phyloP scores from a whole-genome alignment of 1,139 yeast genomes.

The Suhomyces choctaworum region DNA sequence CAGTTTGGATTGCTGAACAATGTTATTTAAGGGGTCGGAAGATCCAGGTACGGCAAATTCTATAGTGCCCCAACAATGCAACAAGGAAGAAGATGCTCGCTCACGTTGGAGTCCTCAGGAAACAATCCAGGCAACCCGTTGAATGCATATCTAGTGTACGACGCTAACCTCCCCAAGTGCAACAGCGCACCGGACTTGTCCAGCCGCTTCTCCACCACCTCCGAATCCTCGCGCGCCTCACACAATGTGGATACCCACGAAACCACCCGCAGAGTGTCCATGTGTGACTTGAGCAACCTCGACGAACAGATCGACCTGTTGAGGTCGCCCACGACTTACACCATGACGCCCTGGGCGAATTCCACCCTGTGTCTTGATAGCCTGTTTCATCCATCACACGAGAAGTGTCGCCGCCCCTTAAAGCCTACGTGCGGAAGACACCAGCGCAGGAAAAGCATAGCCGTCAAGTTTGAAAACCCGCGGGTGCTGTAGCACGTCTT shows the following conservation, averaged over 20 bases:
- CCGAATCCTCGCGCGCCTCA: not conserved
- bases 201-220: slow-evolving; percentile 2
- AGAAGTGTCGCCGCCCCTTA: not conserved
- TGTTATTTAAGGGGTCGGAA: not conserved
- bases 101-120: slow-evolving; percentile 23
- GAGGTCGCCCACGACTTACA: slow-evolving; percentile 3
- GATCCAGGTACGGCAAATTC: not conserved
- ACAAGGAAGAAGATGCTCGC: slow-evolving; percentile 18
- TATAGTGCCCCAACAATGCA: not conserved
- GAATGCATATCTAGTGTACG: slow-evolving; percentile 28
- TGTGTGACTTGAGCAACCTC: slow-evolving; percentile 28
- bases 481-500: slow-evolving; percentile 12
- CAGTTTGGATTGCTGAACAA: not conserved
- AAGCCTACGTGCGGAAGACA: slow-evolving; percentile 20
- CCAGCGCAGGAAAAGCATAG: slow-evolving; percentile 33
- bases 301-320: slow-evolving; percentile 13
- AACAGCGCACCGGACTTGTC: slow-evolving; percentile 16
- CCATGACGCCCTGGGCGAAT: slow-evolving; percentile 2
- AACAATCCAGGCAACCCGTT: slow-evolving; percentile 23
- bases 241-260: not conserved
- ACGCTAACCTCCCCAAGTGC: slow-evolving; percentile 3
- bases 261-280: slow-evolving; percentile 18
- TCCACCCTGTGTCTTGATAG: slow-evolving; percentile 7
- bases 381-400: not conserved
- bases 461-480: slow-evolving; percentile 32